Conservation (phyloP, 306 rosid species). For the Psophocarpus tetragonolobus region DNA sequence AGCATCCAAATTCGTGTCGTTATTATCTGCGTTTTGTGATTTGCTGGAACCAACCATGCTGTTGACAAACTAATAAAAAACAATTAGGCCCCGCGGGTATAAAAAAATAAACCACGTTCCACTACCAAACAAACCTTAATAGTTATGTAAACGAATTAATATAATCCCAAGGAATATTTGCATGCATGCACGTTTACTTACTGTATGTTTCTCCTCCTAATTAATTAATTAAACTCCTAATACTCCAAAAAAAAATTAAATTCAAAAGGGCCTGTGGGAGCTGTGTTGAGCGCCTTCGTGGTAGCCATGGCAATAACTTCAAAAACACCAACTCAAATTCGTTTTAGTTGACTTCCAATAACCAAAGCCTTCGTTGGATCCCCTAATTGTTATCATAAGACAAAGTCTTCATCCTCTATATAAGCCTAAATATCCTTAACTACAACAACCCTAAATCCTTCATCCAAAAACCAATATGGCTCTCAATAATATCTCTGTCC, state of each 20-base stretch:
- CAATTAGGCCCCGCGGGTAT: background rate
- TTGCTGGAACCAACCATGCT: conserved; percentile 16
- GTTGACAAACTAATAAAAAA: conserved; percentile 29
- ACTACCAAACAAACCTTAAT: conserved; percentile 19
- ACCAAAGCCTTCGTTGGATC: background rate
- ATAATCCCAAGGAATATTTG: background rate
- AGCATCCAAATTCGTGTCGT: background rate
- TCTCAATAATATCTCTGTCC: conserved; percentile 29
- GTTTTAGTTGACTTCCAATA: conserved; percentile 25
- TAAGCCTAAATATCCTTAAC: background rate
- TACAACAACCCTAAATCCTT: background rate
- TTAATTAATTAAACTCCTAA: background rate
- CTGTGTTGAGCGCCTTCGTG: conserved; percentile 7
- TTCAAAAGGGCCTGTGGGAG: background rate
- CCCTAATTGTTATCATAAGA: background rate
- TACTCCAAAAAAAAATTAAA: background rate
- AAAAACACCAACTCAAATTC: background rate
- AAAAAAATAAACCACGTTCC: background rate
- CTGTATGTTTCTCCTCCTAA: background rate
- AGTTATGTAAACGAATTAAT: background rate
- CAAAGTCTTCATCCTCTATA: conserved; percentile 31
- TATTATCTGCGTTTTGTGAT: background rate
- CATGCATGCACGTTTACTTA: background rate
- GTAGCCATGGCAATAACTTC: conserved; percentile 25
- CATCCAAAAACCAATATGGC: conserved; percentile 35